Base-by-base conservation (phyloP, 1,284 basidiomycete species). In the Porogramme epimiltina region DNA sequence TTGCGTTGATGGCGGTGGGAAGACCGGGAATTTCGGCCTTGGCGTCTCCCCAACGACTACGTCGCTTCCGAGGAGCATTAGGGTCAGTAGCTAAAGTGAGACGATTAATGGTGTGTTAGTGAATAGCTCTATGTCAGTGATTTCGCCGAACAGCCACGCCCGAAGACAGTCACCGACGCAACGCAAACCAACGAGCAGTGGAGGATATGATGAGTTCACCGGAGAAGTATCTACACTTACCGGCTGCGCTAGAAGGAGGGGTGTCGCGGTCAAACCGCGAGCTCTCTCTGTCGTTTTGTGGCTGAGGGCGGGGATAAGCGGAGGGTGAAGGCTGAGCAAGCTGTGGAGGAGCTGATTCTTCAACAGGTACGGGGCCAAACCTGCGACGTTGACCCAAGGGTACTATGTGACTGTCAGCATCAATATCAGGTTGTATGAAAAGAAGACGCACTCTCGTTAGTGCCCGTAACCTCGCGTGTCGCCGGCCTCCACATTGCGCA, bases 31-130 rank as follows among this genome's bases (percentile, higher is more conserved):
- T 88, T 61, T 95, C 91, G 53, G 85, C 82, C 70, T 93, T 92
- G 54, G 82, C 85, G 63, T 96, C 93, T 62, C 95, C 95, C 94
- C 94, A 98, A 58, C 95, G 90, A 64, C 93, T 96, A 62, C 92
- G 89, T 61, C 94, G 85, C 76, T 97, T 97, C 60, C 94, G 88
- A 59, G 92, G 85, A 59, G 84, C 87, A 66, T 93, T 92, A 59
- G 82, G 75, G 68, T 90, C 84, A 79, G 82, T 73, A 62, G 64
- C 60, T 62, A 70, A 59, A 65, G 66, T 70, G 55, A 69, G 74
- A 79, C 87, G 83, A 86, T 83, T 84, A 78, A 58, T 58, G 34
- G 40, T 42, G 47, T 50, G 62, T 64, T 52, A 65, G 59, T 60
- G n/a, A 53, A 52, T 39, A 45, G 42, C 41, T 43, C 37, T n/a